Evolutionary conservation across 139 green algal species (phyloP).

Genomic region (Astrephomene gubernaculifera): DNA sequence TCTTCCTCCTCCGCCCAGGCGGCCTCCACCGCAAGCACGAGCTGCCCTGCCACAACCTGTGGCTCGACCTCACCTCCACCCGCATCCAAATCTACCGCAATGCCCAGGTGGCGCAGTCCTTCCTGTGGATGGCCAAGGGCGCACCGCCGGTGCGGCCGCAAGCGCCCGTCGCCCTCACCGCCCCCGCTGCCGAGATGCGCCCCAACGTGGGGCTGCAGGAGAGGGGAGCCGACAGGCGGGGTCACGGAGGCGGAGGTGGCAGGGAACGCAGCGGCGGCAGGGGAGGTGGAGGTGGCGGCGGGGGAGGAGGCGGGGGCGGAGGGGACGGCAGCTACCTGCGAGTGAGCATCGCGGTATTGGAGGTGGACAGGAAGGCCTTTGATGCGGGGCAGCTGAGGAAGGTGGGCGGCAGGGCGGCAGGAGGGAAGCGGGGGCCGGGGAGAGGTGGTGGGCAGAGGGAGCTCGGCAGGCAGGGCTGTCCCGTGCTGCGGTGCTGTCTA

Average conservation of each 20-base stretch:
- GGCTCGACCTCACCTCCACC: neutral
- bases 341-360: conserved; percentile 24
- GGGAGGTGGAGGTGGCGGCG: neutral
- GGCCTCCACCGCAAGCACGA: neutral
- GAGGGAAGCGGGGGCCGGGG: too few relatives aligned
- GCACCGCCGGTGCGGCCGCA: neutral
- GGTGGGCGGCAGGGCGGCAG: too few relatives aligned
- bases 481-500: too few relatives aligned
- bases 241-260: neutral
- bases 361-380: neutral
- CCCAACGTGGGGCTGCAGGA: neutral
- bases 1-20: too few relatives aligned
- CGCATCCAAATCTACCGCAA: conserved; percentile 36
- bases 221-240: neutral
- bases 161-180: neutral
- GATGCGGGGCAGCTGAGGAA: neutral
- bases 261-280: neutral
- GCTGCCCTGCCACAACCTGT: conserved; percentile 15
- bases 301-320: neutral
- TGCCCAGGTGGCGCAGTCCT: neutral
- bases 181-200: neutral
- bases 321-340: neutral
- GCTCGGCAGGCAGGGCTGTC: too few relatives aligned
- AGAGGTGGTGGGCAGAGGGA: too few relatives aligned
- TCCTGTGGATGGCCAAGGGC: conserved; percentile 8